Conservation (phyloP, 139 green algal genomes). For the Chlorella sp. region DNA sequence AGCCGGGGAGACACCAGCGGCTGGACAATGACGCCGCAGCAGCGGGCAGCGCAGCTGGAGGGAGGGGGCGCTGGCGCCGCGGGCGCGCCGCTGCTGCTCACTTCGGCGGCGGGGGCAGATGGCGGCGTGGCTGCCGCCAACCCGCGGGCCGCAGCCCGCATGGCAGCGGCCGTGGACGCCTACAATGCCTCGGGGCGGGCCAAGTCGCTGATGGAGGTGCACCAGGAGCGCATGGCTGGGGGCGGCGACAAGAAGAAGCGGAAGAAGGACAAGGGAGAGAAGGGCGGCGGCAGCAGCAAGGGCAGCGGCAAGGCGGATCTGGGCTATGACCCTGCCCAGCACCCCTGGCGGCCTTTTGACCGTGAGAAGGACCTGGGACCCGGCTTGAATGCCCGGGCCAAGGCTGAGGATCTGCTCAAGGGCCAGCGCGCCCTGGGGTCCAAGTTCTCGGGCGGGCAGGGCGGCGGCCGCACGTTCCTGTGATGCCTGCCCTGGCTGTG, state of each 20-base stretch:
- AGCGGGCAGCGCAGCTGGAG: conserved; percentile 54
- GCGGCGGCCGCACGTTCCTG: conserved; percentile 24
- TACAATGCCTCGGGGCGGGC: conserved; percentile 54
- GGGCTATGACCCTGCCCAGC: conserved; percentile 36
- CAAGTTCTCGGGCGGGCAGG: conserved; percentile 50
- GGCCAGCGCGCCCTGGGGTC: conserved; percentile 39
- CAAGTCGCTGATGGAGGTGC: conserved; percentile 81
- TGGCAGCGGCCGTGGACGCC: conserved; percentile 42
- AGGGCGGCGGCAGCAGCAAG: conserved; percentile 11
- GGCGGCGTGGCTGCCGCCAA: conserved; percentile 19
- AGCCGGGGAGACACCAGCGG: conserved; percentile 66
- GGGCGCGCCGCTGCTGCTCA: conserved; percentile 39
- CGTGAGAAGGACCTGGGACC: conserved; percentile 75
- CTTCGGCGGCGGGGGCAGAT: neutral
- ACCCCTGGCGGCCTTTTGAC: conserved; percentile 83
- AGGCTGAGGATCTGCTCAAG: conserved; percentile 65
- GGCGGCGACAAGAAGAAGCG: conserved; percentile 50
- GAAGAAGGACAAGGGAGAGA: conserved; percentile 51
- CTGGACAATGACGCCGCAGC: conserved; percentile 79
- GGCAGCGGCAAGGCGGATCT: neutral
- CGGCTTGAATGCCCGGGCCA: conserved; percentile 30
- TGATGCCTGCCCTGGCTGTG: neutral
- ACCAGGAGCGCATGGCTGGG: conserved; percentile 55
- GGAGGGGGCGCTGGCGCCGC: conserved; percentile 35
- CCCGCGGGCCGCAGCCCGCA: conserved; percentile 4